Base-by-base conservation (phyloP, 2,329 filamentous ascomycete species). In the Aspergillus intermedius region DNA sequence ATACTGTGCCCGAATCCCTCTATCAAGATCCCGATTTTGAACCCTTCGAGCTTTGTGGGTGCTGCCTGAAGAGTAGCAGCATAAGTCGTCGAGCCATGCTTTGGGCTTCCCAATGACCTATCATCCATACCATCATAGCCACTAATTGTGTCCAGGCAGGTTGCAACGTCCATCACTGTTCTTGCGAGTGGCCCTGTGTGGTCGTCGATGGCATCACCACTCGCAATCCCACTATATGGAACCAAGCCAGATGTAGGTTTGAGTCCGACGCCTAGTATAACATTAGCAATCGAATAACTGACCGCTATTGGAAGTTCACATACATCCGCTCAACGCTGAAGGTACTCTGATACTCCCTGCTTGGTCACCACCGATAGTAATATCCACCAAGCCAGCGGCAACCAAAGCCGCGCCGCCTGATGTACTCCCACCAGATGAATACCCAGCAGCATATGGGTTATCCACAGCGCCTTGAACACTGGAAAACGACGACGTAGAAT, bases 171-270 rank as follows among this genome's bases (percentile, higher is more conserved):
- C 3, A 63, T 51, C 0, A 75, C 67, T 1, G 63, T 72, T 3
- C 63, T 59, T 0, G 73, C 63, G 35, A 78, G 64, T 0, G 75
- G 74, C 0, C 75, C 75, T 0, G 64, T 66, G 53, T 80, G 76
- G 51, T 81, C 78, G 39, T 78, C 73, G 1, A 76, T 69, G 0
- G 76, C 68, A 49, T 79, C 75, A 0, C 75, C 73, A 35, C 70
- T 74, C 2, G 69, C 68, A 42, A 76, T 69, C 0, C 75, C 77
- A 0, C 74, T 80, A 46, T 72, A 80, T 0, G 78, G 77, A 0
- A 81, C 68, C 0, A 79, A 62, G 0, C 75, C 73, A 47, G 75
- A 70, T 0, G 76, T 80, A 0, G 78, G 76, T 52, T 80, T 80
- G 21, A 79, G 61, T 0, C 75, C 75, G 3, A 73, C 70, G 35